Percentiles rank a stretch among this genome's conserved stretches.
phyloP scores from a whole-genome alignment of 306 rosid species.

The Quercus mongolica region DNA sequence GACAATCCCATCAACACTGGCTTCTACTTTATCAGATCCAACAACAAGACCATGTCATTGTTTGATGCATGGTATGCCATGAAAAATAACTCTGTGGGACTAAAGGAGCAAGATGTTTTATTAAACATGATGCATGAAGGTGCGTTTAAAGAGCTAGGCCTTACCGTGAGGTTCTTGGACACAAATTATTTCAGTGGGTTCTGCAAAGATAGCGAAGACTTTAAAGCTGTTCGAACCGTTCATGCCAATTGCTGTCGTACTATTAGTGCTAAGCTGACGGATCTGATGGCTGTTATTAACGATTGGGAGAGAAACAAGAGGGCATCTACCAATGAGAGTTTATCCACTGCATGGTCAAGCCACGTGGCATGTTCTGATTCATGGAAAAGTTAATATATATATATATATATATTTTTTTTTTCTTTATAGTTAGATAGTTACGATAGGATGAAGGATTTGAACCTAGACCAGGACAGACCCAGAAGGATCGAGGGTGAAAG shows the following conservation, averaged over 20 bases:
- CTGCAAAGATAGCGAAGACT: slow-evolving; percentile 27
- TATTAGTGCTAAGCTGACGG: slow-evolving; percentile 14
- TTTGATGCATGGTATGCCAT: slow-evolving; percentile 23
- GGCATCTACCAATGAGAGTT: not conserved
- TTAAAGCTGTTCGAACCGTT: slow-evolving; percentile 17
- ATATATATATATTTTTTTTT: too few species aligned
- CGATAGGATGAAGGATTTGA: too few species aligned
- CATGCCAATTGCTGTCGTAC: slow-evolving; percentile 37
- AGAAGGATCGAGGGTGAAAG: too few species aligned
- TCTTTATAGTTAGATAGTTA: too few species aligned
- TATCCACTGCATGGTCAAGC: not conserved
- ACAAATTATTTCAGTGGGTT: slow-evolving; percentile 31
- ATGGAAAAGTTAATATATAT: not conserved
- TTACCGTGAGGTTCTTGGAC: slow-evolving; percentile 19
- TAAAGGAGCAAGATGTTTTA: slow-evolving; percentile 31
- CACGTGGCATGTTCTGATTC: not conserved
- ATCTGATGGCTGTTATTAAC: slow-evolving; percentile 15
- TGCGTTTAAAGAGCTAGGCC: not conserved
- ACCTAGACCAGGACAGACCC: too few species aligned
- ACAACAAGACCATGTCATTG: slow-evolving; percentile 30
- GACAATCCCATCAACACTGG: slow-evolving; percentile 37
- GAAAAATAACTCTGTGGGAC: slow-evolving; percentile 1
- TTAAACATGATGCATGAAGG: slow-evolving; percentile 13
- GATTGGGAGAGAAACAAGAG: slow-evolving; percentile 26
- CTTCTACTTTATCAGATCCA: slow-evolving; percentile 32